phyloP scores from a whole-genome alignment of 2,329 filamentous ascomycete genomes.

The Beauveria varroae region DNA sequence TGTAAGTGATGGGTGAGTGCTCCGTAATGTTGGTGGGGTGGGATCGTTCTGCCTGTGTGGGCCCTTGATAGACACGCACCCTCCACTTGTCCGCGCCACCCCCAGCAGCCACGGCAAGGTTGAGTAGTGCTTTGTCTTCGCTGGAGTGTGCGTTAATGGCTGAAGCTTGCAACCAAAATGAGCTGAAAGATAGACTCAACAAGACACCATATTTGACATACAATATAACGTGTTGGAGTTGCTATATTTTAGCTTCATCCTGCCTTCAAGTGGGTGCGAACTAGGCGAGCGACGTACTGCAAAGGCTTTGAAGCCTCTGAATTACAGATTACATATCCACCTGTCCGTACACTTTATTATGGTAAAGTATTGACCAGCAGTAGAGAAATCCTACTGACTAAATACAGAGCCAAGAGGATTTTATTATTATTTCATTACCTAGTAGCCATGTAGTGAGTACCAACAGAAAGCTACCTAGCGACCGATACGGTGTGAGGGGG shows the following conservation, averaged over 20 bases:
- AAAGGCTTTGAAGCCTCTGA: too few relatives aligned
- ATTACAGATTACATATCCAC: too few relatives aligned
- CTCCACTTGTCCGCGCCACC: neutral
- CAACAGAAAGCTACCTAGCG: neutral
- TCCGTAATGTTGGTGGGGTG: neutral
- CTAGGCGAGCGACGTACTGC: too few relatives aligned
- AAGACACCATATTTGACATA: neutral
- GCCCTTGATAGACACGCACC: neutral
- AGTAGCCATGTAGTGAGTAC: neutral
- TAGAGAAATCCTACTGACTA: too few relatives aligned
- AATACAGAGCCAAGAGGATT: neutral
- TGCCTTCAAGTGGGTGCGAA: neutral
- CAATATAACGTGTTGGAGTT: neutral
- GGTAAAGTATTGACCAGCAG: too few relatives aligned
- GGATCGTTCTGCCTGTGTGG: neutral
- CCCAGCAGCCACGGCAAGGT: neutral
- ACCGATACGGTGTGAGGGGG: neutral
- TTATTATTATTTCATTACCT: neutral
- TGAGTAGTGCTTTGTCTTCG: neutral
- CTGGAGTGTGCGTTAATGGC: neutral
- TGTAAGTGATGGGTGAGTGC: constrained; percentile 3
- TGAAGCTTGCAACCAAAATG: neutral
- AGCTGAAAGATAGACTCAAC: neutral
- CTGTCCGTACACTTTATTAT: too few relatives aligned
- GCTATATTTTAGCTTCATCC: neutral